Evolutionary conservation across 2,329 filamentous ascomycete species (phyloP).

Genomic region (Fusarium nurragi): DNA sequence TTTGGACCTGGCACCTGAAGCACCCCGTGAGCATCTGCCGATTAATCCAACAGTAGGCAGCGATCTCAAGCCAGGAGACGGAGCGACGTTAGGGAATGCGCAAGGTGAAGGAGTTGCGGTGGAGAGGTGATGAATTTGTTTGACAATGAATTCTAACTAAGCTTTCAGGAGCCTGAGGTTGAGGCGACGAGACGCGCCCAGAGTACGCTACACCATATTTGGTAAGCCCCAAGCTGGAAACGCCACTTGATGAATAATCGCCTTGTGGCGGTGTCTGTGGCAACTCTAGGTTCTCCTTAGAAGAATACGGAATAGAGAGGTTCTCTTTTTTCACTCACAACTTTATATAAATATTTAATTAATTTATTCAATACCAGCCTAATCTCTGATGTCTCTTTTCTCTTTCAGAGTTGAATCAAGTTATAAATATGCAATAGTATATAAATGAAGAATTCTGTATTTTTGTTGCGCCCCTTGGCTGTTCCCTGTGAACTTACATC

Average conservation of each 20-base stretch:
- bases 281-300: too few species aligned
- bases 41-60: slow-evolving; percentile 36
- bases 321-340: too few species aligned
- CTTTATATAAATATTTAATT: too few species aligned
- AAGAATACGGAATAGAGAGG: too few species aligned
- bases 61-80: slow-evolving; percentile 28
- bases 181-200: slow-evolving; percentile 40
- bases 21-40: slow-evolving; percentile 48
- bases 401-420: too few species aligned
- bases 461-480: too few species aligned
- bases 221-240: not conserved
- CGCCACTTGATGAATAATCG: slow-evolving; percentile 33
- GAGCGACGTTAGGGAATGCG: slow-evolving; percentile 30
- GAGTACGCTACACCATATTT: not conserved
- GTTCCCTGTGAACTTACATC: too few species aligned
- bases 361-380: too few species aligned
- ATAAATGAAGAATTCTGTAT: too few species aligned
- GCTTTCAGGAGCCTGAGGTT: slow-evolving; percentile 39
- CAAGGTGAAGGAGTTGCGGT: slow-evolving; percentile 28
- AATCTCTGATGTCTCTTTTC: too few species aligned
- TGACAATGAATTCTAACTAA: slow-evolving; percentile 38
- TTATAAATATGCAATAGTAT: too few species aligned
- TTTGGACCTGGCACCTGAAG: slow-evolving; percentile 47
- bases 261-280: not conserved
- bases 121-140: slow-evolving; percentile 44